Conservation (phyloP, 2,329 filamentous ascomycete genomes). For the Fusarium sp. region DNA sequence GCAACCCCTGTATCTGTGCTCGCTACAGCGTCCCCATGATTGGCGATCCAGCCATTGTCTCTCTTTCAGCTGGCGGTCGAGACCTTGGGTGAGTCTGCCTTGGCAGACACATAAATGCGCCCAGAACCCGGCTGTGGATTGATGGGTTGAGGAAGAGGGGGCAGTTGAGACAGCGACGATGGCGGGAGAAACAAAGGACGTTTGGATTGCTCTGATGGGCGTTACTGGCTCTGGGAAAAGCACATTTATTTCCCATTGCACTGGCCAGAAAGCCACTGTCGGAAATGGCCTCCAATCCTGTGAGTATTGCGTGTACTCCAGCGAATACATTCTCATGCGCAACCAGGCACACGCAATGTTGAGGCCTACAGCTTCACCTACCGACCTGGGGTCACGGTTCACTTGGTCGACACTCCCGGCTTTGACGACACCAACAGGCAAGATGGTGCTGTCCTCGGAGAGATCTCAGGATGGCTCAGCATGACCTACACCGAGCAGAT, state of each 20-base stretch:
- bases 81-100: neutral
- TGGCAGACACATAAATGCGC: neutral
- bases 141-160: neutral
- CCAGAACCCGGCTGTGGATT: neutral
- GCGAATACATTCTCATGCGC: neutral
- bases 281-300: conserved; percentile 35
- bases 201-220: conserved; percentile 18
- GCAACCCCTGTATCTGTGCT: neutral
- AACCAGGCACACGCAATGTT: neutral
- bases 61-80: neutral
- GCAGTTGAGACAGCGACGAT: neutral
- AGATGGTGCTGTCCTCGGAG: conserved; percentile 10
- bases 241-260: conserved; percentile 45
- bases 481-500: neutral
- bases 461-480: conserved; percentile 6
- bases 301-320: neutral
- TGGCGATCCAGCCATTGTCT: neutral
- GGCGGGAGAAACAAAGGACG: neutral
- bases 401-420: conserved; percentile 22
- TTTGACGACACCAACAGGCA: conserved; percentile 27
- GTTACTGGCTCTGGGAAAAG: conserved; percentile 48
- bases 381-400: neutral
- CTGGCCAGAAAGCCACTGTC: conserved; percentile 30
- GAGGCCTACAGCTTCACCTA: neutral
- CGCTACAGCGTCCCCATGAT: neutral